Conservation (phyloP, 2,329 filamentous ascomycete genomes). For the Colletotrichum limetticola region DNA sequence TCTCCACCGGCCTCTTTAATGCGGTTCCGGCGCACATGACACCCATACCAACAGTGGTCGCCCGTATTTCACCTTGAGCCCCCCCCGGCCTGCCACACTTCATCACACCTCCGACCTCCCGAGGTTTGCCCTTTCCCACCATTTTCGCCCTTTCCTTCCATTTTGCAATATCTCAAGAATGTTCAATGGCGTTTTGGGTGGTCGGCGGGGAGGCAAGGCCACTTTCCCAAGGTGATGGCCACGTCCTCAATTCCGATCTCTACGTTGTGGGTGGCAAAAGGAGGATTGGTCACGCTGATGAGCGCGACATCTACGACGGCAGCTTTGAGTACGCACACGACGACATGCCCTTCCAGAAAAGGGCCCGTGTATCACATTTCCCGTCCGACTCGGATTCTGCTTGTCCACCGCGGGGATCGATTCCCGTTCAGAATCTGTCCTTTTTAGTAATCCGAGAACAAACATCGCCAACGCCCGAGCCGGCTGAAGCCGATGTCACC, state of each 20-base stretch:
- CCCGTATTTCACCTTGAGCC: slow-evolving; percentile 33
- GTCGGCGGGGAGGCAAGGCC: slow-evolving; percentile 33
- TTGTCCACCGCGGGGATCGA: slow-evolving; percentile 38
- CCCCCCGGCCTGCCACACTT: slow-evolving; percentile 15
- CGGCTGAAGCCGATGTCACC: slow-evolving; percentile 33
- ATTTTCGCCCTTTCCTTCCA: slow-evolving; percentile 9
- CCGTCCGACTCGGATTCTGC: background rate
- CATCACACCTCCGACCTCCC: slow-evolving; percentile 1
- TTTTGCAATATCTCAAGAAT: slow-evolving; percentile 41
- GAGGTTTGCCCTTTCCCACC: slow-evolving; percentile 6
- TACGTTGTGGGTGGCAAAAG: slow-evolving; percentile 52
- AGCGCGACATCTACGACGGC: slow-evolving; percentile 44
- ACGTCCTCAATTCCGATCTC: slow-evolving; percentile 30
- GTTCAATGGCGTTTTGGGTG: slow-evolving; percentile 44
- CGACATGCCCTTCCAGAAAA: slow-evolving; percentile 36
- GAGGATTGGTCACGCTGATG: slow-evolving; percentile 48
- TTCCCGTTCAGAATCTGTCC: slow-evolving; percentile 45
- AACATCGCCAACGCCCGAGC: slow-evolving; percentile 38
- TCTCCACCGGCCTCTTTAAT: slow-evolving; percentile 29
- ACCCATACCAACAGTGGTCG: slow-evolving; percentile 22
- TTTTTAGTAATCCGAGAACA: slow-evolving; percentile 53
- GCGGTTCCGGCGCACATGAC: slow-evolving; percentile 35
- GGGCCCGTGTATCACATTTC: slow-evolving; percentile 15
- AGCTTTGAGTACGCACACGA: slow-evolving; percentile 40
- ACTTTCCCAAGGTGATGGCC: slow-evolving; percentile 23